Evolutionary conservation across 352 stramenopile genomes (phyloP).

Genomic region (Saprolegnia parasitica): DNA sequence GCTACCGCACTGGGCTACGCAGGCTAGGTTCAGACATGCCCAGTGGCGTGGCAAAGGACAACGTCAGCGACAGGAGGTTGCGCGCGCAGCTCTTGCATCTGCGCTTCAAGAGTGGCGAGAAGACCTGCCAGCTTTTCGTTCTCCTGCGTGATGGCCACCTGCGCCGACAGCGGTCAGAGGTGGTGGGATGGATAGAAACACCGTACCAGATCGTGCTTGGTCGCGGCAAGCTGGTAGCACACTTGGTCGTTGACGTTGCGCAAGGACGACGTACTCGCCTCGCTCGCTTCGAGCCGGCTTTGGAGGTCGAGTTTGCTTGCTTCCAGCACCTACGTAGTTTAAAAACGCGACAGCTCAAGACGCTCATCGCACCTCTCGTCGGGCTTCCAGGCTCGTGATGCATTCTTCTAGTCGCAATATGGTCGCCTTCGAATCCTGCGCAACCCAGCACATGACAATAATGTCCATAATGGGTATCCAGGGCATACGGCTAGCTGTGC

Average conservation of each 20-base stretch:
- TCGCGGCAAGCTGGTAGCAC: constrained; percentile 3
- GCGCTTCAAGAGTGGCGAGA: neutral
- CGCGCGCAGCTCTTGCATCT: neutral
- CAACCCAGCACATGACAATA: too few relatives aligned
- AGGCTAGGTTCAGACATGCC: neutral
- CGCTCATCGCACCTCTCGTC: neutral
- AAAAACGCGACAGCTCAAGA: too few relatives aligned
- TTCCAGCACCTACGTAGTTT: neutral
- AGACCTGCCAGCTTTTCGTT: neutral
- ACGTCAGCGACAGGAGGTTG: neutral
- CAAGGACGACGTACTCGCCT: neutral
- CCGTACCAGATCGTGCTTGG: constrained; percentile 13
- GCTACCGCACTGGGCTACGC: neutral
- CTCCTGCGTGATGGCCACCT: neutral
- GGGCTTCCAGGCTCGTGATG: neutral
- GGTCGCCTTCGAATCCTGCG: too few relatives aligned
- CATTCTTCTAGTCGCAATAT: too few relatives aligned
- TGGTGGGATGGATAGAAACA: neutral
- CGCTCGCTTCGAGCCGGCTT: neutral
- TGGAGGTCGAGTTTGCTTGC: neutral
- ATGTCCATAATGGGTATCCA: too few relatives aligned
- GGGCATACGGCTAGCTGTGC: too few relatives aligned
- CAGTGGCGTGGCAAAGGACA: neutral
- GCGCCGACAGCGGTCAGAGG: too few relatives aligned
- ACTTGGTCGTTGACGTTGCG: constrained; percentile 12